Evolutionary conservation across 1,284 basidiomycete species (phyloP), one percentile per base, ranked within the genome.

Genomic region (Trichosporon sp.): DNA sequence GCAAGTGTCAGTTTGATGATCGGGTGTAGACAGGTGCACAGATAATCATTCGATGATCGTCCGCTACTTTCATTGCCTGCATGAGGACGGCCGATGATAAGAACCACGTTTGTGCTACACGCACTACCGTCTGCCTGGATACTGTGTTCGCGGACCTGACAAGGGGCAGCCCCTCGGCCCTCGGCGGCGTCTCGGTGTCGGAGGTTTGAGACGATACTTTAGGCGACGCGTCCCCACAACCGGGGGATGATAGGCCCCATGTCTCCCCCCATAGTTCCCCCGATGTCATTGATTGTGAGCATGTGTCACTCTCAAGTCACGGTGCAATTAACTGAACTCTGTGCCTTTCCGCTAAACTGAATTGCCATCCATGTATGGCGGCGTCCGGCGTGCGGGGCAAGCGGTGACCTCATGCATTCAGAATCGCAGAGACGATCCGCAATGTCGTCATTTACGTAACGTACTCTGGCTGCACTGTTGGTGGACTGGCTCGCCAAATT

Each of bases 361-460:
- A 54, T 54, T 54, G 51, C 51, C 51, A 26, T 26, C 26, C 26
- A 54, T 19, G 16, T 54, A 12, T 40, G 1, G 38, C 38, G 8
- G 38, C 35, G 35, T 26, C 6, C 35, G 48, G 19, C 16, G 48
- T 26, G n/a, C 48, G 48, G 26, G n/a, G 5, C 48, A 37, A 51
- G 48, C 51, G 51, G 51, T 54, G 51, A 54, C 51, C 14, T 54
- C 14, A 54, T 54, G 51, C 31, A 63, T 6, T n/a, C 56, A 35
- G 11, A 26, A 26, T 10, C 6, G 26, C 26, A 35, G 56, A 63
- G 56, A 7, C 32, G 59, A 35, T 63, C 59, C 32, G 59, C 59
- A 32, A 63, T 63, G 59, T 63, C 59, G 59, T 63, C 59, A 63
- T 63, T 54, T 54, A 54, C 51, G 59, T 32, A 31, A 35, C 59